These are phyloP conservation scores for Datisca glomerata DNA, from an alignment of 306 rosid genomes.

Conservation along the genomic window DNA sequence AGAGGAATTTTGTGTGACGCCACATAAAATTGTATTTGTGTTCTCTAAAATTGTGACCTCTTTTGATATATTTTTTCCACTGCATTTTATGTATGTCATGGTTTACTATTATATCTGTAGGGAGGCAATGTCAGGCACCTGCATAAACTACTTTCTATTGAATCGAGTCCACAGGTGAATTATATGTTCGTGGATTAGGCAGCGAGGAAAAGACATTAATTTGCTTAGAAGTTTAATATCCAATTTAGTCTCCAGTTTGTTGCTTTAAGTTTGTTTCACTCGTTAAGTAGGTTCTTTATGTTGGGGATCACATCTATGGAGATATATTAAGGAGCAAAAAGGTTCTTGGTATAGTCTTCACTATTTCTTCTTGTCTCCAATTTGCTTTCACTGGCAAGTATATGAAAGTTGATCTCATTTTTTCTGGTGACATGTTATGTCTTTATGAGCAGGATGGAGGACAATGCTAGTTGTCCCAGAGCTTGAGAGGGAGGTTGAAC, in stretches of 20 bases:
- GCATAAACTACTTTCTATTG: conserved; percentile 81
- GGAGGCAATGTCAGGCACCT: conserved; percentile 95
- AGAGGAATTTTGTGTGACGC: too few relatives aligned
- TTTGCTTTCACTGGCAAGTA: conserved; percentile 1
- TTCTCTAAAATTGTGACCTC: too few relatives aligned
- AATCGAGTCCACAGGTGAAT: conserved; percentile 84
- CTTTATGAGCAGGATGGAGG: conserved; percentile 96
- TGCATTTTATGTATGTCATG: too few relatives aligned
- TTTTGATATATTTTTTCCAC: too few relatives aligned
- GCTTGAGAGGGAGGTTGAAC: conserved; percentile 84
- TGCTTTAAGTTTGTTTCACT: not conserved
- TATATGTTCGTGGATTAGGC: conserved; percentile 3
- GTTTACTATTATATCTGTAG: conserved; percentile 28
- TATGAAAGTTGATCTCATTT: too few relatives aligned
- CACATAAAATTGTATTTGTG: too few relatives aligned
- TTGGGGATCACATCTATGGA: conserved; percentile 97
- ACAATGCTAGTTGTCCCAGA: conserved; percentile 99
- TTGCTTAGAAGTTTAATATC: not conserved
- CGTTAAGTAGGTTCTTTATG: conserved; percentile 75
- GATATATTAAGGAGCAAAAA: conserved; percentile 96
- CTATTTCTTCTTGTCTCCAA: conserved; percentile 9
- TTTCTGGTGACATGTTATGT: too few relatives aligned
- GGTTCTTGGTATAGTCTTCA: conserved; percentile 65
- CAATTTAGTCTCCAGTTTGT: not conserved
- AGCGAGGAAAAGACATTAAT: not conserved